Evolutionary conservation across 257 asterid genomes (phyloP).

Genomic region (Nicotiana tabacum): DNA sequence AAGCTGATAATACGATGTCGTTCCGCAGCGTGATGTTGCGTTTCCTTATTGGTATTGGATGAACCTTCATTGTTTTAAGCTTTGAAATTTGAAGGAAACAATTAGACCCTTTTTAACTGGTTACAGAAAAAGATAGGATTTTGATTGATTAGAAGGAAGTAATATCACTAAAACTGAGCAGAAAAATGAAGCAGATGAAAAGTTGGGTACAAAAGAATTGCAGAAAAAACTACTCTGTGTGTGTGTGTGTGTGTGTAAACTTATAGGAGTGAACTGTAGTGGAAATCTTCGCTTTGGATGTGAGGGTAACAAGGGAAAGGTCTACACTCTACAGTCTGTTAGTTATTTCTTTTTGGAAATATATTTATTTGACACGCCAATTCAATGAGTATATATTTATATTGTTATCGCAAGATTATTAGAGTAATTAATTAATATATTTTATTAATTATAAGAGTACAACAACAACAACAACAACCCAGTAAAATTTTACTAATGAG

Average conservation of each 20-base stretch:
- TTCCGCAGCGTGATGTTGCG: slow-evolving; percentile 22
- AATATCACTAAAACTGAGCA: not conserved
- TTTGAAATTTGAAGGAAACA: not conserved
- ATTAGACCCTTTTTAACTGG: not conserved
- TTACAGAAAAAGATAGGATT: not conserved
- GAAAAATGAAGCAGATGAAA: not conserved
- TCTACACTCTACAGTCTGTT: too few species aligned
- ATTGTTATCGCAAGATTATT: too few species aligned
- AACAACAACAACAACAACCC: too few species aligned
- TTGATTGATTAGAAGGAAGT: not conserved
- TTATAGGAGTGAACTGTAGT: not conserved
- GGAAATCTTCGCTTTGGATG: too few species aligned
- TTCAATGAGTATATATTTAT: too few species aligned
- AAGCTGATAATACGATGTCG: slow-evolving; percentile 48
- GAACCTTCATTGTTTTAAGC: slow-evolving; percentile 56
- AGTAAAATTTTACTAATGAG: too few species aligned
- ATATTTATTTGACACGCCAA: too few species aligned
- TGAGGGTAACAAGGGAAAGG: too few species aligned
- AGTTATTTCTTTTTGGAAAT: too few species aligned
- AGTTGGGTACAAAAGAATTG: not conserved
- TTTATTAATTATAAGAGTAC: too few species aligned
- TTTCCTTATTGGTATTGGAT: slow-evolving; percentile 47
- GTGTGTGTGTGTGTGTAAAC: not conserved
- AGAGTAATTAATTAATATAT: too few species aligned
- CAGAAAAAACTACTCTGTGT: not conserved